These are phyloP conservation scores for Senna siamea DNA, from an alignment of 306 rosid genomes.

Conservation along the genomic window DNA sequence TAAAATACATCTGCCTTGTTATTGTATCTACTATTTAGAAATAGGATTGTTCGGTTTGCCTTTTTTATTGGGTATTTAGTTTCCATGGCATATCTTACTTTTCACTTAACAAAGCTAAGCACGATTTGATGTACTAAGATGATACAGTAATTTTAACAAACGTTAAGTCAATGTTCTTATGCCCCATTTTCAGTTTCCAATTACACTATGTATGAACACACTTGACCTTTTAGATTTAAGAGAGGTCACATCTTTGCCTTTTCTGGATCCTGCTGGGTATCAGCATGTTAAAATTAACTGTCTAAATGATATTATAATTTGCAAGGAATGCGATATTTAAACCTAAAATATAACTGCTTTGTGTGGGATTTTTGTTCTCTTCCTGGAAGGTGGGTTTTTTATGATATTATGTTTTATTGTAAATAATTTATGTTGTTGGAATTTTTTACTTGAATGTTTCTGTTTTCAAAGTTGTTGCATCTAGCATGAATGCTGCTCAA, in stretches of 20 bases:
- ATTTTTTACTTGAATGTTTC: slow-evolving; percentile 4
- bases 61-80: neutral
- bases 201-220: neutral
- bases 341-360: neutral
- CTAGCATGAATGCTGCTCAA: neutral
- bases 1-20: neutral
- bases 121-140: neutral
- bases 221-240: neutral
- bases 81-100: neutral
- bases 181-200: neutral
- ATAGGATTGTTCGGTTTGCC: neutral
- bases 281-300: neutral
- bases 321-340: neutral
- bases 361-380: neutral
- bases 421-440: neutral
- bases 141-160: neutral
- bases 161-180: neutral
- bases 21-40: neutral
- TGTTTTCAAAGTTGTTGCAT: slow-evolving; percentile 5
- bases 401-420: neutral
- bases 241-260: neutral
- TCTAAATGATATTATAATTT: slow-evolving; percentile 4
- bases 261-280: neutral
- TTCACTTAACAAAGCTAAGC: neutral
- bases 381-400: neutral